Percentiles rank a stretch among this genome's conserved stretches.
phyloP scores from a whole-genome alignment of 2,329 filamentous ascomycete genomes.

The Cladorrhinum sp. region DNA sequence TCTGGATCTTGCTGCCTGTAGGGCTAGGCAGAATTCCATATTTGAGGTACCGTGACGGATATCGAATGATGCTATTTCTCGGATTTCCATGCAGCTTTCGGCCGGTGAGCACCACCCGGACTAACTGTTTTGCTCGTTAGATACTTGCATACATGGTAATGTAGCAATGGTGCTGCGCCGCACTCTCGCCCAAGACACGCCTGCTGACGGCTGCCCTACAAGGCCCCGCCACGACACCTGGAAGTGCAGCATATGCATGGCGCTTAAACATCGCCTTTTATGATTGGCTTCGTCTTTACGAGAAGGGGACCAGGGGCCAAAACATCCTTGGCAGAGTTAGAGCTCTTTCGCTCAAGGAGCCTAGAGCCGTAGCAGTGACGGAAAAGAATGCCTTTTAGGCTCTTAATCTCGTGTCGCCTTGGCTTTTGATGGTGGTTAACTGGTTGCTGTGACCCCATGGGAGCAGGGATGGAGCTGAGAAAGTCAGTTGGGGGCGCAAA shows the following conservation, averaged over 20 bases:
- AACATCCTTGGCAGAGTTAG: neutral
- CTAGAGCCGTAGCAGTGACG: neutral
- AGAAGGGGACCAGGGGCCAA: neutral
- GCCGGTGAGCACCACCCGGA: no score
- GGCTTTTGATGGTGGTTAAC: neutral
- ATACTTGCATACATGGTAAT: no score
- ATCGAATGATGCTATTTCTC: no score
- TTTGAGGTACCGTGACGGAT: no score
- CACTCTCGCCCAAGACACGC: neutral
- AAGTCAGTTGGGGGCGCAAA: neutral
- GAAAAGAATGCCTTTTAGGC: neutral
- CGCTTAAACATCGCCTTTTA: neutral
- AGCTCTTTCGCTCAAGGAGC: neutral
- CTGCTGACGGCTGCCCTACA: neutral
- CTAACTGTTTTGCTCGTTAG: no score
- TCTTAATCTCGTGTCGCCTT: neutral
- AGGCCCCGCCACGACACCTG: neutral
- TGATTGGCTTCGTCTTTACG: neutral
- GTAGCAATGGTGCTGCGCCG: neutral
- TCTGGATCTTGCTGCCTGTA: no score
- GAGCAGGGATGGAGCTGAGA: neutral
- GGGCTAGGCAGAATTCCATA: no score
- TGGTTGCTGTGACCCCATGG: neutral
- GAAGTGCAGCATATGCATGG: neutral
- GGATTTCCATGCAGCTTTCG: no score